phyloP scores from a whole-genome alignment of 768 basidiomycete species.

The Hortiboletus flavorubellus region DNA sequence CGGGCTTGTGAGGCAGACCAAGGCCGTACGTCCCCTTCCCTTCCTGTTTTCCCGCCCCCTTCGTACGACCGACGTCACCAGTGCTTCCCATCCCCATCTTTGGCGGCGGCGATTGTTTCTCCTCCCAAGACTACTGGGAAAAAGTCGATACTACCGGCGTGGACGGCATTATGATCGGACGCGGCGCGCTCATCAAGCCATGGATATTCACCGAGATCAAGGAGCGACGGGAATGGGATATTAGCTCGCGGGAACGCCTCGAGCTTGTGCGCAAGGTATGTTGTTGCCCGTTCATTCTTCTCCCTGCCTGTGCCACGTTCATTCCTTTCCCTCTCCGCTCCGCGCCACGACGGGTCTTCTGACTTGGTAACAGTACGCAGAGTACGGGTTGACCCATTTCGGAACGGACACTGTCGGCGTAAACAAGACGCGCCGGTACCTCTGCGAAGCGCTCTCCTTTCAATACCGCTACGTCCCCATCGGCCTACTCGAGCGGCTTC shows the following conservation, averaged over 20 bases:
- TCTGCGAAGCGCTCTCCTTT: slow-evolving; percentile 94
- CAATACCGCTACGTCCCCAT: slow-evolving; percentile 95
- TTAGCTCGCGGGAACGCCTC: slow-evolving; percentile 78
- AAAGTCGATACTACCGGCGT: slow-evolving; percentile 78
- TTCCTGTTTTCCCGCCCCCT: not conserved
- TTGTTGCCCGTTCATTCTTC: not conserved
- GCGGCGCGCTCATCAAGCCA: slow-evolving; percentile 94
- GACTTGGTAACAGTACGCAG: slow-evolving; percentile 62
- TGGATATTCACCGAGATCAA: slow-evolving; percentile 97
- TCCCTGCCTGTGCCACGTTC: not conserved
- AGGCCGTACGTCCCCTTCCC: slow-evolving; percentile 47
- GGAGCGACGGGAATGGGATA: slow-evolving; percentile 92
- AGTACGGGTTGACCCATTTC: slow-evolving; percentile 83
- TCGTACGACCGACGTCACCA: slow-evolving; percentile 24
- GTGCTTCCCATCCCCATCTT: slow-evolving; percentile 91
- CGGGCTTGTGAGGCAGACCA: slow-evolving; percentile 68
- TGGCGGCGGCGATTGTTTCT: slow-evolving; percentile 95
- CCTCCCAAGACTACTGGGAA: slow-evolving; percentile 77
- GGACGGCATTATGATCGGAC: slow-evolving; percentile 92
- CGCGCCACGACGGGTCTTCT: not conserved
- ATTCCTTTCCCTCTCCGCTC: not conserved
- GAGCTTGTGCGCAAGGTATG: slow-evolving; percentile 73
- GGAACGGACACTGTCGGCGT: slow-evolving; percentile 87
- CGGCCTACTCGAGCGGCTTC: slow-evolving; percentile 81
- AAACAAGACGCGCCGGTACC: slow-evolving; percentile 87